Evolutionary conservation across 1,139 yeast species (phyloP), one percentile per base, ranked within the genome.

Genomic region (Lodderomyces metapsilosis): DNA sequence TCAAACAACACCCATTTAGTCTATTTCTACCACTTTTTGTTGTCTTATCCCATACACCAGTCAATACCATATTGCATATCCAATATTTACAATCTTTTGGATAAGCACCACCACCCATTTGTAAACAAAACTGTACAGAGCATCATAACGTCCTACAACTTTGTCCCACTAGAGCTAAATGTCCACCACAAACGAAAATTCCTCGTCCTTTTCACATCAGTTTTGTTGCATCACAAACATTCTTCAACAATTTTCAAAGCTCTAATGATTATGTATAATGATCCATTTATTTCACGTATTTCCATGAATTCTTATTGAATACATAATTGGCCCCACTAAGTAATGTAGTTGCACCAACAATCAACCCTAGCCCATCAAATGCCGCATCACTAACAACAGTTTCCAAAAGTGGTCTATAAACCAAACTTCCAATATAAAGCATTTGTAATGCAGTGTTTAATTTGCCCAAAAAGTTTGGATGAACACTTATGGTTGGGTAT

Each of bases 371-470:
- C 33, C 43, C 54, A 33, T 48, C 51, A 44, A 43, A 51, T 30
- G 41, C 46, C 21, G 35, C 28, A 28, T 42, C 45, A 8, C 40
- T 6, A 7, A 21, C 40, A 46, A n/a, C 52, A 43, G 61, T 49
- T 42, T 72, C 63, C 13, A 84, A 51, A 0, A 82, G 83, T 0
- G 94, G 94, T 45, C 76, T 71, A 30, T 83, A 66, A 39, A 91
- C 85, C 46, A 87, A 78, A 13, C 80, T 70, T 0, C 95, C 96
- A 38, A 94, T 75, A 53, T 91, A 91, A 8, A 87, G 56, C 97
- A 94, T 91, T 61, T 94, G 98, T 49, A 94, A 74, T 2, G 83
- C 88, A 0, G 98, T 94, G 61, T 94, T 91, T 58, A 82, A 74
- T 59, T 92, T 92, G 10, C 96, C 89, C 31, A 94, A 78, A 39